A percentile compares a stretch with the other conserved stretches of the same genome.
Evolutionary conservation across 1,284 basidiomycete species (phyloP).

Genomic region (Mycena sp.): DNA sequence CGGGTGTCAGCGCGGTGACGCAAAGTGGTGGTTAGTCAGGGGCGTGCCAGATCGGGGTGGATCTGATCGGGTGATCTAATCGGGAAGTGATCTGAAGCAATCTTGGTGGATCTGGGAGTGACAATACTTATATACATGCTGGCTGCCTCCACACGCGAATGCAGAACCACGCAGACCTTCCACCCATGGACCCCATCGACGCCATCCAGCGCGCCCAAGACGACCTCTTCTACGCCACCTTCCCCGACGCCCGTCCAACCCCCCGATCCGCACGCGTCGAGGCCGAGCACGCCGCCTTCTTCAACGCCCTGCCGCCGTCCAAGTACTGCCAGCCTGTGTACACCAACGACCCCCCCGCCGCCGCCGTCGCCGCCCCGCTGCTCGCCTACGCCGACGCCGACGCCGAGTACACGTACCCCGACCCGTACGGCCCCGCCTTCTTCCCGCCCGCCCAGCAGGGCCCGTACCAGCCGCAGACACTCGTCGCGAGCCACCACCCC

Average conservation of each 20-base stretch:
- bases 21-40: too few species aligned
- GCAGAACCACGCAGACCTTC: too few species aligned
- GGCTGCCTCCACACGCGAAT: too few species aligned
- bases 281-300: not conserved
- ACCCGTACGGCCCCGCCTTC: not conserved
- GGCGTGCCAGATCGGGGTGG: too few species aligned
- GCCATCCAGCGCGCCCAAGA: constrained; percentile 34
- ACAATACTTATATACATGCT: too few species aligned
- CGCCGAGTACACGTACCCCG: not conserved
- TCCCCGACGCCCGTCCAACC: constrained; percentile 47
- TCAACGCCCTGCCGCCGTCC: not conserved
- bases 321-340: not conserved
- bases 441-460: not conserved
- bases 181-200: too few species aligned
- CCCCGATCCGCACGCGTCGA: not conserved
- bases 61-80: too few species aligned
- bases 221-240: constrained; percentile 53
- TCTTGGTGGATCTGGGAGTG: too few species aligned
- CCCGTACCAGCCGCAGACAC: too few species aligned
- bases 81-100: too few species aligned
- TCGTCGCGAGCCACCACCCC: too few species aligned
- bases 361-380: not conserved
- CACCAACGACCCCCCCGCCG: not conserved
- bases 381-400: not conserved
- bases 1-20: too few species aligned